Evolutionary conservation across 768 basidiomycete species (phyloP), one percentile per base, ranked within the genome.

Genomic region (Tremella yokohamensis): DNA sequence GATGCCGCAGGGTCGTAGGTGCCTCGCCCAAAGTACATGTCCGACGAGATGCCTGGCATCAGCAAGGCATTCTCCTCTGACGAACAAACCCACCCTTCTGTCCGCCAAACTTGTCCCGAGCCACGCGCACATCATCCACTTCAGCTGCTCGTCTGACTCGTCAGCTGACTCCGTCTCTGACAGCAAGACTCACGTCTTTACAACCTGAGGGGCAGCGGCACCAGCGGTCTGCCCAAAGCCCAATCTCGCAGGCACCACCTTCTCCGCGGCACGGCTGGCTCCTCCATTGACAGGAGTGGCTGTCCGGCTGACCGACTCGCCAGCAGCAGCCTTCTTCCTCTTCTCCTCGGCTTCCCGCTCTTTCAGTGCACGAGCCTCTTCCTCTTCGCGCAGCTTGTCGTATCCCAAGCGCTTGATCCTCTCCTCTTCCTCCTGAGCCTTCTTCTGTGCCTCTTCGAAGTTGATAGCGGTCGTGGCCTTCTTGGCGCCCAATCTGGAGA

Each of bases 1-100:
- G 83, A 69, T 2, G 84, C 81, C 38, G 75, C 69, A 1, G 89
- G 84, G 72, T 98, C 93, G 78, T 96, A 97, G 19, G 85, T 76
- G 49, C 88, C 87, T 40, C 94, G 84, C 20, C 87, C 90, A 74
- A 98, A 98, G 80, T 87, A 97, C 89, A 92, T 91, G 72, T 98
- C 96, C 2, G 91, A 94, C 4, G 93, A 97, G 75, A 99, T 99
- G 54, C 84, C 91, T 78, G 1, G 24, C 50, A 18, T 40, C 20
- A 52, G 45, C 25, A 49, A 3, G n/a, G n/a, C n/a, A n/a, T 45
- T 45, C 42, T 22, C 6, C 4, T 22, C 7, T 4, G n/a, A 45
- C 4, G 6, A 52, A 38, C n/a, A 9, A 50, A 34, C 77, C 51
- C 25, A 78, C 78, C 77, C 74, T 97, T 99, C 75, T 98, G 96